A percentile compares a stretch with the other conserved stretches of the same genome.
Evolutionary conservation across 805 yeast species (phyloP).

Genomic region (Yamadazyma philogaea): DNA sequence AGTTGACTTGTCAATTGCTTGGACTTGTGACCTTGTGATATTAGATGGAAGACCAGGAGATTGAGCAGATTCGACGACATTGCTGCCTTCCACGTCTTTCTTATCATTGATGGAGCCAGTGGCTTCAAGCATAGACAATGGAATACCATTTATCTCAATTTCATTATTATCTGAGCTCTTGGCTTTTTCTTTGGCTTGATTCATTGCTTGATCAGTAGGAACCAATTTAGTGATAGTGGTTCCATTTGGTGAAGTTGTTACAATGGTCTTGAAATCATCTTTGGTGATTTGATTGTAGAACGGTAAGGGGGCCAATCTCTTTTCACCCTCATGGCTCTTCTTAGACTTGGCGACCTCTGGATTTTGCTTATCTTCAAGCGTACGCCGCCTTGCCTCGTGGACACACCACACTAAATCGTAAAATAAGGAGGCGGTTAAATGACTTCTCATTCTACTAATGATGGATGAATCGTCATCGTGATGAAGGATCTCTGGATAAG

Average conservation of each 20-base stretch:
- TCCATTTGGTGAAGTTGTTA: slow-evolving; percentile 88
- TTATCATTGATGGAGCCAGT: slow-evolving; percentile 50
- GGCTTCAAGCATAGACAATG: slow-evolving; percentile 69
- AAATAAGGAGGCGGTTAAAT: slow-evolving; percentile 83
- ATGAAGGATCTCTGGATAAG: slow-evolving; percentile 76
- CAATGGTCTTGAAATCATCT: slow-evolving; percentile 82
- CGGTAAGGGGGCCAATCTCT: slow-evolving; percentile 69
- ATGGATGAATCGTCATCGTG: slow-evolving; percentile 58
- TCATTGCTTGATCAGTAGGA: slow-evolving; percentile 77
- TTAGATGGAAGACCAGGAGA: slow-evolving; percentile 1
- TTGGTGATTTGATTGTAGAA: slow-evolving; percentile 86
- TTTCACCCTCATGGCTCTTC: slow-evolving; percentile 16
- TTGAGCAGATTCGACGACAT: background rate
- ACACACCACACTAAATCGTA: slow-evolving; percentile 93
- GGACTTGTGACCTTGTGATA: background rate
- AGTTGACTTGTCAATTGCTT: background rate
- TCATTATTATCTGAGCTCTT: slow-evolving; percentile 46
- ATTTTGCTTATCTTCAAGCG: slow-evolving; percentile 31
- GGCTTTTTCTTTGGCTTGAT: slow-evolving; percentile 56
- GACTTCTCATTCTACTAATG: slow-evolving; percentile 86
- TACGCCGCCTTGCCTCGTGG: slow-evolving; percentile 85
- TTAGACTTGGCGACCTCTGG: slow-evolving; percentile 7
- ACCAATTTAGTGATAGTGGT: slow-evolving; percentile 86
- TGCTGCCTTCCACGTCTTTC: slow-evolving; percentile 3
- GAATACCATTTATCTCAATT: slow-evolving; percentile 65